Evolutionary conservation across 306 rosid genomes (phyloP).

Genomic region (Ormosia emarginata): DNA sequence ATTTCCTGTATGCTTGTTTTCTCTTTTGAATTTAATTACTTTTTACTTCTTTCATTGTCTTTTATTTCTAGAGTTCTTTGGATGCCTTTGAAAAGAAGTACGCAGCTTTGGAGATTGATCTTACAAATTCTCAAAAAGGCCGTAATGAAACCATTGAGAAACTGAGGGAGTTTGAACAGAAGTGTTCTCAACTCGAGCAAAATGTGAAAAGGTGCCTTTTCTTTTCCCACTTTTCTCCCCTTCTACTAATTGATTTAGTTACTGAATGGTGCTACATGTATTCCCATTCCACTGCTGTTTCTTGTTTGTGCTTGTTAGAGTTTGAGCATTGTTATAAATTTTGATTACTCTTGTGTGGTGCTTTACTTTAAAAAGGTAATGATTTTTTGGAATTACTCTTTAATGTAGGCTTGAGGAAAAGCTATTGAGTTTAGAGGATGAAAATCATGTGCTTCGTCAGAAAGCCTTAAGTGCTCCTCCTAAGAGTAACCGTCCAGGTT

Average conservation of each 20-base stretch:
- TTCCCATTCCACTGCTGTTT: background rate
- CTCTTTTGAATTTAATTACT: conserved; percentile 8
- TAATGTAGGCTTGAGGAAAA: conserved; percentile 73
- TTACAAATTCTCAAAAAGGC: conserved; percentile 53
- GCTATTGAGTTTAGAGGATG: conserved; percentile 62
- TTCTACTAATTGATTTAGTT: background rate
- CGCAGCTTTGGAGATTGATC: conserved; percentile 51
- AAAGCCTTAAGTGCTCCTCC: conserved; percentile 66
- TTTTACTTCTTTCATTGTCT: conserved; percentile 17
- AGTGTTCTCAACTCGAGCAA: conserved; percentile 67
- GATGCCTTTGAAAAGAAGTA: conserved; percentile 70
- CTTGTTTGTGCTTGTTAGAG: background rate
- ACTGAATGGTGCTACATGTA: conserved; percentile 1
- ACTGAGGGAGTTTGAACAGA: conserved; percentile 62
- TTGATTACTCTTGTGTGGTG: background rate
- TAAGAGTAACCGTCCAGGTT: conserved; percentile 57
- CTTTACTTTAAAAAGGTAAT: background rate
- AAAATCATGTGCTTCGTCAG: conserved; percentile 83
- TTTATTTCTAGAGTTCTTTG: conserved; percentile 54
- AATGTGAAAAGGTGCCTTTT: conserved; percentile 60
- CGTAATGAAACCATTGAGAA: conserved; percentile 48
- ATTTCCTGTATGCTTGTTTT: conserved; percentile 9
- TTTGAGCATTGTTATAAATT: conserved; percentile 15
- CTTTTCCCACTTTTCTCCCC: background rate
- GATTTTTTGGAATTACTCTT: background rate